Evolutionary conservation across 768 basidiomycete genomes (phyloP), one percentile per base, ranked within the genome.

Genomic region (Suillus discolor): DNA sequence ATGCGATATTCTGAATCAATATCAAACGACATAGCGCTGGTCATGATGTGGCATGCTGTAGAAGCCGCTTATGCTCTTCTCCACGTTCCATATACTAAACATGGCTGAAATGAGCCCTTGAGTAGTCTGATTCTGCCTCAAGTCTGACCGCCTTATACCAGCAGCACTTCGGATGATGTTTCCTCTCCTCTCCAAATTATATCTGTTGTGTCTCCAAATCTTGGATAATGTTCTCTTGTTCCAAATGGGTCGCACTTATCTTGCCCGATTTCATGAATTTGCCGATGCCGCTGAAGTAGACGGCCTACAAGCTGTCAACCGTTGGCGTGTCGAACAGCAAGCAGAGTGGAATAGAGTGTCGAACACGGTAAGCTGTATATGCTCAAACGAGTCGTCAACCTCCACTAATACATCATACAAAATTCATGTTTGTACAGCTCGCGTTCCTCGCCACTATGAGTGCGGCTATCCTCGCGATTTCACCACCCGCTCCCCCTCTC

Each of bases 381-480:
- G n/a, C 55, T 57, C 36, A 38, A 38, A 36, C 4, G 13, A 57
- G 23, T 23, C n/a, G 23, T 23, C 23, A 3, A 38, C 23, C 36
- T 57, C 23, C 55, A 38, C 55, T 57, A 20, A 18, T n/a, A 20
- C 7, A 23, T 36, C 34, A 23, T 13, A 57, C 38, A 13, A n/a
- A 36, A 57, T 38, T 8, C 13, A 23, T 23, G 7, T 23, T 38
- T 23, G 57, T 39, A 25, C n/a, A 57, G 57, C 57, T 57, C n/a
- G 57, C 57, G 1, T 57, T 57, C 15, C 36, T 57, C 15, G 57
- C 36, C 13, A 38, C 57, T 16, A 57, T 57, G 57, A 39, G 13
- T 39, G 57, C 57, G 6, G 55, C 54, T 23, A 57, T 57, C 36
- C 55, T 57, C n/a, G n/a, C 55, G n/a, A 57, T 57, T 38, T 57